phyloP scores from a whole-genome alignment of 2,329 filamentous ascomycete species.

The Fusarium tjaetaba region DNA sequence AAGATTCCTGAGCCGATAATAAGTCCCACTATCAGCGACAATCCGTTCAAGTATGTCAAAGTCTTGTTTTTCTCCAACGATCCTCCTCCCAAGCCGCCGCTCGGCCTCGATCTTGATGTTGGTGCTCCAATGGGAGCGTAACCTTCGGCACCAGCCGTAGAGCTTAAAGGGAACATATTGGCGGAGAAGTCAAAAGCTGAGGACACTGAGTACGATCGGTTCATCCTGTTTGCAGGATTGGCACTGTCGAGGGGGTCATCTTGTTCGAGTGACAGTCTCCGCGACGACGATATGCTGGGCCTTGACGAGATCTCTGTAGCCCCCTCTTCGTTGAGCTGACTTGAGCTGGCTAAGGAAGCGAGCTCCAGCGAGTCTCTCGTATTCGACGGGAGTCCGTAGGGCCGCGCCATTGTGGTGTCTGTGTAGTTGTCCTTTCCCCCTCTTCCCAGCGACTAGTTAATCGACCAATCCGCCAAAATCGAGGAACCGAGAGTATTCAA shows the following conservation, averaged over 20 bases:
- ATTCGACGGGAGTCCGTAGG: conserved; percentile 55
- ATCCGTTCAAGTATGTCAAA: conserved; percentile 90
- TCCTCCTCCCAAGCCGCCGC: conserved; percentile 72
- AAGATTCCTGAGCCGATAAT: conserved; percentile 98
- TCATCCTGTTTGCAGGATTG: conserved; percentile 59
- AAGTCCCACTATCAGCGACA: conserved; percentile 89
- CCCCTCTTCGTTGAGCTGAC: conserved; percentile 62
- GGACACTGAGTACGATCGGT: conserved; percentile 85
- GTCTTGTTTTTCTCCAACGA: conserved; percentile 95
- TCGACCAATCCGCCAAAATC: conserved; percentile 1
- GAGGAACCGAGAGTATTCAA: conserved; percentile 18
- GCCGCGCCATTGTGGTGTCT: conserved; percentile 54
- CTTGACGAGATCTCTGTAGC: conserved; percentile 75
- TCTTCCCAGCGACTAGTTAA: conserved; percentile 6
- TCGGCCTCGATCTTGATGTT: conserved; percentile 60
- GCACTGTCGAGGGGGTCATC: conserved; percentile 77
- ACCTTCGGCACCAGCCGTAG: conserved; percentile 73
- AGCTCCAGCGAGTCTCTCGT: conserved; percentile 95
- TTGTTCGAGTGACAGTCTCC: conserved; percentile 83
- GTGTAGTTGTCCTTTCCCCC: conserved; percentile 8
- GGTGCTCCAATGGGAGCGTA: conserved; percentile 90
- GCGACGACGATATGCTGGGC: conserved; percentile 91
- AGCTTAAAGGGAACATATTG: conserved; percentile 90
- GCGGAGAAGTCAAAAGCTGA: conserved; percentile 97
- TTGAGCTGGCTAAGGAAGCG: conserved; percentile 90